Evolutionary conservation across 2,329 filamentous ascomycete species (phyloP), one percentile per base, ranked within the genome.

Genomic region (Berkeleyomyces basicola): DNA sequence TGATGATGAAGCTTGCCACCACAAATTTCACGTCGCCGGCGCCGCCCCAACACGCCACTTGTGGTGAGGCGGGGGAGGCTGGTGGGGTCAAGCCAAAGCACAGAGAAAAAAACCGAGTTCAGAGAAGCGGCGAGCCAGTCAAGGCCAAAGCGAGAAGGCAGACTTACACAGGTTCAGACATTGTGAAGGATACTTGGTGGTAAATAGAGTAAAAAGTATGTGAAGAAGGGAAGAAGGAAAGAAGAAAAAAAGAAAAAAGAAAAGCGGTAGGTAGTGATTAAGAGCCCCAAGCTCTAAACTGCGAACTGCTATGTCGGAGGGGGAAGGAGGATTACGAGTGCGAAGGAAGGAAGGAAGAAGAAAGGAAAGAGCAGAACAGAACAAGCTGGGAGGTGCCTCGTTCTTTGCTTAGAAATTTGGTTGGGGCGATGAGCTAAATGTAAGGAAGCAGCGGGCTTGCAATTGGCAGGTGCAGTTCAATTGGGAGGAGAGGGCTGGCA

Each of bases 81-180:
- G 23, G 23, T 23, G 23, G 23, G 23, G 23, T 23, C 23, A 23
- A 33, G 40, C 23, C 36, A 40, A 42, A 23, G 16, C 2, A 7
- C 33, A 47, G 40, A 44, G 23, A 36, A 23, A 36, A n/a, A 47
- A 39, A 2, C 40, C 9, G 36, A 61, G 39, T 44, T 31, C 43
- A 36, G 10, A 53, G 60, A 42, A 44, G 36, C 7, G 31, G 47
- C 37, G 40, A 42, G 33, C 10, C 40, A 57, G 57, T 43, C 23
- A 46, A 57, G 40, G 37, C 40, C 44, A 58, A 37, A 39, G 42
- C 53, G 31, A 49, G 31, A 51, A 40, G 60, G 62, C 64, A 64
- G 67, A 84, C 83, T 85, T 82, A 86, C 83, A 83, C 82, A 75
- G 83, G 75, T 74, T 80, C 80, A 79, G 81, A 83, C 81, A 84